A percentile compares a stretch with the other conserved stretches of the same genome.
These are phyloP conservation scores for Penicillium sp. DNA, from an alignment of 2,329 filamentous ascomycete species.

Conservation along the genomic window DNA sequence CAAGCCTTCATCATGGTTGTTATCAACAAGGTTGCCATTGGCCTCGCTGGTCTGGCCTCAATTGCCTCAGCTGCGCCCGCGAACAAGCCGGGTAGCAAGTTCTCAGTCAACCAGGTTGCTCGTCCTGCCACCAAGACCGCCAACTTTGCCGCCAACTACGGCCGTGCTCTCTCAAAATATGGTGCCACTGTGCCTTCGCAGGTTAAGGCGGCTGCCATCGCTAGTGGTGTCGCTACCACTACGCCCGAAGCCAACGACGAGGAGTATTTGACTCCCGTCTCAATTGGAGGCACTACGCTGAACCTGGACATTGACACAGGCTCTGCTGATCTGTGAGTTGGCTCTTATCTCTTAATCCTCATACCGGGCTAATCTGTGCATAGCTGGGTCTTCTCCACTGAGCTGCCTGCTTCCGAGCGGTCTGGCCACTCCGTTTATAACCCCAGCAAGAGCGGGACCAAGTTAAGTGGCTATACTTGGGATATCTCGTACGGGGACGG, in stretches of 20 bases:
- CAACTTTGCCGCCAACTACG: conserved; percentile 30
- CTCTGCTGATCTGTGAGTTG: conserved; percentile 11
- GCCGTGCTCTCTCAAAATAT: conserved; percentile 27
- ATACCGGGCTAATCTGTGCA: not conserved
- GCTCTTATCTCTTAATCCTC: too few relatives aligned
- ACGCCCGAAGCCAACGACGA: conserved; percentile 3
- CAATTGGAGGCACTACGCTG: conserved; percentile 7
- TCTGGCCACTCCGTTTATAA: conserved; percentile 22
- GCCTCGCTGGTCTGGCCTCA: conserved; percentile 25
- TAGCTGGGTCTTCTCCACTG: conserved; percentile 13
- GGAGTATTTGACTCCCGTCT: conserved; percentile 11
- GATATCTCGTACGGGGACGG: conserved; percentile 9
- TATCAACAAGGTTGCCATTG: conserved; percentile 26
- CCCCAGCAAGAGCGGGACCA: conserved; percentile 2
- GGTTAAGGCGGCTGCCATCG: conserved; percentile 29
- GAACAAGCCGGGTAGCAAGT: conserved; percentile 22
- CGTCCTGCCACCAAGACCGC: conserved; percentile 17
- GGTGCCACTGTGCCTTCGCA: conserved; percentile 26
- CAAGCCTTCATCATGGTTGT: conserved; percentile 27
- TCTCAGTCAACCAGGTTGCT: conserved; percentile 31
- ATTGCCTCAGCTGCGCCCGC: conserved; percentile 27
- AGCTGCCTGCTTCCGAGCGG: conserved; percentile 4
- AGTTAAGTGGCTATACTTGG: conserved; percentile 5
- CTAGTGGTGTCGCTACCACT: conserved; percentile 6
- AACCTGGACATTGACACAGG: conserved; percentile 13